Base-by-base conservation (phyloP, 2,329 filamentous ascomycete genomes). In the Dactylellina parvicollis region DNA sequence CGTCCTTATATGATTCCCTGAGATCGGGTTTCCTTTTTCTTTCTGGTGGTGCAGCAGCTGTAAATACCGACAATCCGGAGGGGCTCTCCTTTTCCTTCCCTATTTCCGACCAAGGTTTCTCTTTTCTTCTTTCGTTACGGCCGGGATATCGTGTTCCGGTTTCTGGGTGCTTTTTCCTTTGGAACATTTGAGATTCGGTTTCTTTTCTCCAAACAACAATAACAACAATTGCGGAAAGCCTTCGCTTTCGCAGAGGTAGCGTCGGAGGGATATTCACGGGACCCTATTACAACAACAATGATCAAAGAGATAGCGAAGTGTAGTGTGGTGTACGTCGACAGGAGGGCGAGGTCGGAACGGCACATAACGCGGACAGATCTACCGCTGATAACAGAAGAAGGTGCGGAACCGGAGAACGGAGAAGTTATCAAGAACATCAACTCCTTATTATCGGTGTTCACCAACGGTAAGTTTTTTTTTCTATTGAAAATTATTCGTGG, bases 381-480 rank as follows among this genome's bases (percentile, higher is more conserved):
- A 32, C 46, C 77, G 50, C 73, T 76, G 30, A 67, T 70, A 76
- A 79, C 70, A 64, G 75, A 76, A 65, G 77, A 69, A 70, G 77
- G 71, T 66, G 74, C 32, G 54, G 78, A 81, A 9, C 80, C 82
- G 32, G 82, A 84, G 70, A 80, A 82, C 12, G 80, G 80, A 55
- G 80, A 82, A 54, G 79, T 86, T 18, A 80, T 82, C 47, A 79
- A 78, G 34, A 86, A 86, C 79, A 78, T 86, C 28, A 81, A 82
- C 69, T 80, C 81, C 18, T 79, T 87, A 57, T 77, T 87, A 49
- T 81, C 80, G 32, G 82, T 84, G 26, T 86, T 86, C 77, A 83
- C 82, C 77, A 82, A 84, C 82, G 85, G 85, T 86, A 80, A 75
- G 83, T 78, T 50, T 22, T 40, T 22, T 22, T 8, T 16, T 71